These are phyloP conservation scores for Panicum miliaceum DNA, from an alignment of 176 grass and related monocot species.

Conservation along the genomic window DNA sequence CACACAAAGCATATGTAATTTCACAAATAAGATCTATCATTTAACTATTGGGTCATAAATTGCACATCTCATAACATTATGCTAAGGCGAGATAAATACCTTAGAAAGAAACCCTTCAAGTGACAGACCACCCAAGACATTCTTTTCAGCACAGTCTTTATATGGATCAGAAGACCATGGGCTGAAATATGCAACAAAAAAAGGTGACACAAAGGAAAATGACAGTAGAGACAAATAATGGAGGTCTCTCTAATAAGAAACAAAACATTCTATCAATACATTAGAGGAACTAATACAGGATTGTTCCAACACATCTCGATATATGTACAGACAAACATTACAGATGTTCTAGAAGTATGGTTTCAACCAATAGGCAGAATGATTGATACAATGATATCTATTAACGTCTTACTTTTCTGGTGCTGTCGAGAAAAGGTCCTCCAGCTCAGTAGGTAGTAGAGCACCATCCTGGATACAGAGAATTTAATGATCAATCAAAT, in stretches of 20 bases:
- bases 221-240: constrained; percentile 4
- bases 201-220: constrained; percentile 1
- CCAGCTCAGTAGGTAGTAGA: constrained; percentile 83
- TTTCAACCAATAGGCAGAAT: constrained; percentile 8
- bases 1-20: neutral
- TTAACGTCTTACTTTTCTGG: constrained; percentile 76
- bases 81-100: constrained; percentile 48
- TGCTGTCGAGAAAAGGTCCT: constrained; percentile 92
- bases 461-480: constrained; percentile 70
- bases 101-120: constrained; percentile 96
- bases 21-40: neutral
- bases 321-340: neutral
- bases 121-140: constrained; percentile 85
- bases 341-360: neutral
- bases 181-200: constrained; percentile 44
- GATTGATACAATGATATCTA: neutral
- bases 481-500: neutral
- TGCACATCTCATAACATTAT: neutral
- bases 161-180: constrained; percentile 82
- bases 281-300: neutral
- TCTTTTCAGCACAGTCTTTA: constrained; percentile 86
- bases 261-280: neutral
- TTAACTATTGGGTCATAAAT: neutral
- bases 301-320: neutral
- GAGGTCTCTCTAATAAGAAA: neutral